Conservation (phyloP, 2,329 filamentous ascomycete species). For the Microascus cirrosus region DNA sequence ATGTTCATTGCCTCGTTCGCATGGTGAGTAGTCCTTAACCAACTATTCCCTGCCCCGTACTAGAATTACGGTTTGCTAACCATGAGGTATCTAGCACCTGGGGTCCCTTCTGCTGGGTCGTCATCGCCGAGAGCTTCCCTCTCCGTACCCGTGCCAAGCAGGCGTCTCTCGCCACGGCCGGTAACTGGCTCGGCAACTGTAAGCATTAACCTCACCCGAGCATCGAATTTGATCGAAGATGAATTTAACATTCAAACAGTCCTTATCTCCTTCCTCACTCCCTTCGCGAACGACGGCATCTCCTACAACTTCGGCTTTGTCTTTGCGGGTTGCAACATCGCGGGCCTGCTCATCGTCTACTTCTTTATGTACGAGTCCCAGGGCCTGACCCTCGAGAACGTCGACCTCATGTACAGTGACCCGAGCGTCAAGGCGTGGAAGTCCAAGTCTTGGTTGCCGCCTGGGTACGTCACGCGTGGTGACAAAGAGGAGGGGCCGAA, state of each 20-base stretch:
- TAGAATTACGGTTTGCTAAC: no score
- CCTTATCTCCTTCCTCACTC: slow-evolving; percentile 57
- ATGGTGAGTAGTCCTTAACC: slow-evolving; percentile 7
- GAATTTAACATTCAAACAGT: slow-evolving; percentile 20
- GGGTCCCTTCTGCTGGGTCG: slow-evolving; percentile 60
- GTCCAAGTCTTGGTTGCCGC: slow-evolving; percentile 40
- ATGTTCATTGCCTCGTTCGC: slow-evolving; percentile 68
- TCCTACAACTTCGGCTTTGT: slow-evolving; percentile 55
- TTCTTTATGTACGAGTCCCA: slow-evolving; percentile 60
- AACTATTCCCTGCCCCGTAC: no score
- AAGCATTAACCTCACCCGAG: slow-evolving; percentile 9
- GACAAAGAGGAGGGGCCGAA: slow-evolving; percentile 17
- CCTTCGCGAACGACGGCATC: slow-evolving; percentile 51
- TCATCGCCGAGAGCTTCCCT: slow-evolving; percentile 56
- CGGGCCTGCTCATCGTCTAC: slow-evolving; percentile 48
- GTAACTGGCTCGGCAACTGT: slow-evolving; percentile 51
- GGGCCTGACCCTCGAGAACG: slow-evolving; percentile 56
- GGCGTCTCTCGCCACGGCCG: slow-evolving; percentile 40
- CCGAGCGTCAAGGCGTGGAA: slow-evolving; percentile 47
- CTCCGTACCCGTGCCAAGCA: slow-evolving; percentile 42
- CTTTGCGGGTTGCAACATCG: slow-evolving; percentile 51
- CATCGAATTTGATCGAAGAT: background rate
- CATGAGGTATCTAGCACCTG: slow-evolving; percentile 36
- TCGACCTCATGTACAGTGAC: slow-evolving; percentile 60
- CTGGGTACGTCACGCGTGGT: slow-evolving; percentile 28